Evolutionary conservation across 2,329 filamentous ascomycete species (phyloP), one percentile per base, ranked within the genome.

Genomic region (Trichophyton equinum): DNA sequence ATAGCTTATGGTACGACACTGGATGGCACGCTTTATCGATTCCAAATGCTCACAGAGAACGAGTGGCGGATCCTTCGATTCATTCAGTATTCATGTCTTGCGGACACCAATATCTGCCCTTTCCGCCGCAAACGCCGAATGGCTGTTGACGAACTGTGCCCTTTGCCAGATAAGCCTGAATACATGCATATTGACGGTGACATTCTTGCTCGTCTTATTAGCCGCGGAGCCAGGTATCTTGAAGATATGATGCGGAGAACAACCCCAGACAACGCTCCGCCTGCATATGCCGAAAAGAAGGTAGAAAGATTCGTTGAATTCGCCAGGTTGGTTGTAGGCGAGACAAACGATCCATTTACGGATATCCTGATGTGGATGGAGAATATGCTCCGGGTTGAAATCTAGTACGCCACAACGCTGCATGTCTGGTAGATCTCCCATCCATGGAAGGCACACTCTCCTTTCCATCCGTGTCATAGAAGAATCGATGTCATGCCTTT

Each of bases 1-100:
- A 63, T 61, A 74, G 84, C 61, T 70, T 91, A 75, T 38, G 89
- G 87, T 0, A 77, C 86, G 5, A 82, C 82, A 5, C 79, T 90
- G 38, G 84, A 89, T 67, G 89, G 89, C 1, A 83, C 85, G 0
- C 68, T 91, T 25, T 82, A 83, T 64, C 82, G 87, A 61, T 86
- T 96, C 66, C 81, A 81, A 0, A 74, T 91, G 13, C 74, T 97
- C 0, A 76, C 79, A 8, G 68, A 80, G 18, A 73, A 81, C 1
- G 80, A 85, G 6, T 88, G 86, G 82, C 79, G 80, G 5, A 77
- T 95, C 3, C 77, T 97, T 4, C 80, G 81, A 61, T 84, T 92
- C 64, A 70, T 96, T 1, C 86, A 95, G 68, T 86, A 87, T 62
- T 70, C 95, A 56, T 84, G 82, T 30, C 71, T 79, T 55, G 71